Base-by-base conservation (phyloP, 2,329 filamentous ascomycete species). In the Fonsecaea pedrosoi region DNA sequence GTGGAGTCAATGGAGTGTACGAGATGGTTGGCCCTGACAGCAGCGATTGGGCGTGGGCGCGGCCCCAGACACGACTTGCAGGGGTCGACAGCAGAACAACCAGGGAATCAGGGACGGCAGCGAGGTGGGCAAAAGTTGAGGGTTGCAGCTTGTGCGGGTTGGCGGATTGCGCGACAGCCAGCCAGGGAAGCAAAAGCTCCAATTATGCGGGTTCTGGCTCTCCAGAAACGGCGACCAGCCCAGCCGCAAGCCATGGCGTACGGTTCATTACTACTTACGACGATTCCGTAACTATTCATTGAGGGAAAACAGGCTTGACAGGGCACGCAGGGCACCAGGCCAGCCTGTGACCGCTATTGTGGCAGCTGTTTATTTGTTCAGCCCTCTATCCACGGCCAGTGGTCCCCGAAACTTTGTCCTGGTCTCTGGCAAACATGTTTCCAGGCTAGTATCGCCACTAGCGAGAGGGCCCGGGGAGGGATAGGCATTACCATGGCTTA, bases 31-130 rank as follows among this genome's bases (percentile, higher is more conserved):
- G 59, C 34, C 59, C 55, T 67, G 67, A 65, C 70, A 66, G 57
- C 42, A 65, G 45, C 65, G 66, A 71, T 71, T 66, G 66, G 68
- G 62, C 45, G 53, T 30, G 55, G 58, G 40, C 25, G 59, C 66
- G 66, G 63, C 63, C 66, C 68, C 45, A 66, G 66, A 68, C 66
- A 66, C 68, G 59, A 54, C 59, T 70, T 68, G 68, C 68, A 70
- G 60, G 68, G 68, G 58, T 70, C 56, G 58, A 35, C 32, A 38
- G 38, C 25, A 54, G 34, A 48, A 48, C n/a, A 48, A 18, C 59
- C 65, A 68, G 61, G 56, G 60, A 64, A 68, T 65, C 37, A 48
- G 54, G 58, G 65, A 60, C 67, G 62, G 62, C 68, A 63, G 59
- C 55, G 64, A 63, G 59, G 55, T 63, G 50, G 53, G 30, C 53